Base-by-base conservation (phyloP, 306 rosid species). In the Rosa persica region DNA sequence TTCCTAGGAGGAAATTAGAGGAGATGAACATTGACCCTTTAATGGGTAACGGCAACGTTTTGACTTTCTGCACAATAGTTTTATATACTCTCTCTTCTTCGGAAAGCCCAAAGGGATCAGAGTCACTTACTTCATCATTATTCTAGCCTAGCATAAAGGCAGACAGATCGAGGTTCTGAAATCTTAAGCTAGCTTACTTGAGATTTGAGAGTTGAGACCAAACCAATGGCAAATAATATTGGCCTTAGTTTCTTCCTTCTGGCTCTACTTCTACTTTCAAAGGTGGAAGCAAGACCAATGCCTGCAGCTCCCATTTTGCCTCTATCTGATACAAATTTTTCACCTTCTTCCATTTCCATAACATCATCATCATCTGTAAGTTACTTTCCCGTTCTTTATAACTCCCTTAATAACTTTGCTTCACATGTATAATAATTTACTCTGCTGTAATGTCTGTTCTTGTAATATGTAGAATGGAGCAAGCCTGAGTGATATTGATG, bases 211-310 rank as follows among this genome's bases (percentile, higher is more conserved):
- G 10, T 60, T 57, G 64, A 57, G 39, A 60, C 70, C 15, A 36
- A 20, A 67, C 34, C 47, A 46, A 84, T 90, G 91, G 76, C 73
- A 3, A 86, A 83, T 6, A 34, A 83, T 16, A 34, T 65, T 74
- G 66, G 78, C 74, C 64, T 82, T 43, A 66, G 77, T 78, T 39
- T 84, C 79, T 81, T 82, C 76, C 30, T 88, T 47, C 4, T 86
- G 75, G 83, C 67, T 69, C 49, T 84, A 39, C 61, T 86, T 76
- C 44, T 86, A 25, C 60, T 84, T 3, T 70, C 81, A 25, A 42
- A 36, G 43, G 79, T 80, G 40, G 83, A 73, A 72, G 39, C 83
- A 23, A 86, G 90, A 77, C 69, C 71, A 77, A 23, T 67, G 22
- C 65, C 72, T 69, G 39, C 61, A 47, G 70, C 76, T 58, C 43